Evolutionary conservation across 352 stramenopile genomes (phyloP).

Genomic region (Globisporangium apiculatum): DNA sequence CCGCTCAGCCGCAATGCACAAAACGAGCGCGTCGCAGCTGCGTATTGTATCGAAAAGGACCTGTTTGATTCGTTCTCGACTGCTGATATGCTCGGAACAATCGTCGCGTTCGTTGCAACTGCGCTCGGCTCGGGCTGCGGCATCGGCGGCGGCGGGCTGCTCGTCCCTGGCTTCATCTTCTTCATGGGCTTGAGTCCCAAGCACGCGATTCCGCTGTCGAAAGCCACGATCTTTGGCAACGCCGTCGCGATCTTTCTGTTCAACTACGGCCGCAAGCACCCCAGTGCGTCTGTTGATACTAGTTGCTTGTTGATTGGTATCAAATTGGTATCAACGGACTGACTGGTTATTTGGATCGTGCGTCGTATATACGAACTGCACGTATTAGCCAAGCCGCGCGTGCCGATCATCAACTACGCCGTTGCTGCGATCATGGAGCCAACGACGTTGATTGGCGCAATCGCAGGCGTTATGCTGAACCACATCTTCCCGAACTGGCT

Average conservation of each 20-base stretch:
- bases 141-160: slow-evolving; percentile 92
- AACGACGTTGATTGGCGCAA: slow-evolving; percentile 70
- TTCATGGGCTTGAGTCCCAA: slow-evolving; percentile 92
- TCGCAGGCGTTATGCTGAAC: slow-evolving; percentile 84
- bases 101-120: slow-evolving; percentile 75
- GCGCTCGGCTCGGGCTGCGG: slow-evolving; percentile 88
- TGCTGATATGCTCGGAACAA: slow-evolving; percentile 56
- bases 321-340: not conserved
- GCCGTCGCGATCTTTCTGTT: slow-evolving; percentile 92
- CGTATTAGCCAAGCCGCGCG: slow-evolving; percentile 55
- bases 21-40: slow-evolving; percentile 25
- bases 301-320: slow-evolving; percentile 1
- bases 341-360: too few relatives aligned
- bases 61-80: slow-evolving; percentile 71
- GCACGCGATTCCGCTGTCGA: slow-evolving; percentile 95
- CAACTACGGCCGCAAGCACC: slow-evolving; percentile 92
- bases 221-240: slow-evolving; percentile 96
- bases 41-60: slow-evolving; percentile 79
- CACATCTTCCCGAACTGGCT: slow-evolving; percentile 79
- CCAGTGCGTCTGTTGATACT: slow-evolving; percentile 27
- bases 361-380: too few relatives aligned
- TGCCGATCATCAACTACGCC: slow-evolving; percentile 96
- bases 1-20: slow-evolving; percentile 24
- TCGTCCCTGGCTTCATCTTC: slow-evolving; percentile 97
- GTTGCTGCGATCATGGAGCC: slow-evolving; percentile 99